Percentiles rank a stretch among this genome's conserved stretches.
These are phyloP conservation scores for Phytophthora colocasiae DNA, from an alignment of 352 stramenopile species.

Conservation along the genomic window DNA sequence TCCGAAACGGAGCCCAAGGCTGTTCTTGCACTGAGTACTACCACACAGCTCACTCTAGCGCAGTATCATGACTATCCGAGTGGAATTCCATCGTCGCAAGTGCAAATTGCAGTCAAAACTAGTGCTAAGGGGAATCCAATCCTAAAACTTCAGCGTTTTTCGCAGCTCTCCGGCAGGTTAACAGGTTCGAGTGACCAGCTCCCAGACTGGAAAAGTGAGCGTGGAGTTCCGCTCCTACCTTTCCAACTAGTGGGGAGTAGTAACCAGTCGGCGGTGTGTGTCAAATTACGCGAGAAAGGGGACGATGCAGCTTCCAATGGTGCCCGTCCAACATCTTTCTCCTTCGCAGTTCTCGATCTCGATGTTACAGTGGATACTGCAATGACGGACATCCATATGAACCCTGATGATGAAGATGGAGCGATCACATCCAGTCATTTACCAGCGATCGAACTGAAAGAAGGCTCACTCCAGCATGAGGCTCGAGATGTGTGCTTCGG, in stretches of 20 bases:
- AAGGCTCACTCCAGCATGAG: constrained; percentile 45
- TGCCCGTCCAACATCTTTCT: constrained; percentile 21
- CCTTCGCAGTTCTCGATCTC: constrained; percentile 59
- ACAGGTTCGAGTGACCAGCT: constrained; percentile 52
- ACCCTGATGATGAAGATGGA: constrained; percentile 32
- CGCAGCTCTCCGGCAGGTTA: constrained; percentile 46
- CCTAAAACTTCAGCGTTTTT: constrained; percentile 63
- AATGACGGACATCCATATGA: constrained; percentile 25
- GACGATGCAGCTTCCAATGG: constrained; percentile 22
- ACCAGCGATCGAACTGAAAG: constrained; percentile 36
- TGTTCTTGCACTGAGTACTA: constrained; percentile 30
- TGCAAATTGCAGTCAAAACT: constrained; percentile 47
- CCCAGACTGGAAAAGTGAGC: constrained; percentile 66
- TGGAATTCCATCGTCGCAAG: constrained; percentile 46
- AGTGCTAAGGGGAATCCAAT: constrained; percentile 30
- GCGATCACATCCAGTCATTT: constrained; percentile 13
- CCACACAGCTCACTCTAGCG: constrained; percentile 56
- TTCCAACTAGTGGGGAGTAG: constrained; percentile 55
- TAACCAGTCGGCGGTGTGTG: constrained; percentile 51
- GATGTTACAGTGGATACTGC: constrained; percentile 17
- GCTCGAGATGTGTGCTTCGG: constrained; percentile 69
- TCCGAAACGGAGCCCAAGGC: constrained; percentile 14
- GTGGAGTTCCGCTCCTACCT: constrained; percentile 52
- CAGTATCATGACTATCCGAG: constrained; percentile 74
- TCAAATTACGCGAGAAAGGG: constrained; percentile 55